These are phyloP conservation scores for Aspergillus oerlinghausenensis DNA, from an alignment of 2,329 filamentous ascomycete genomes.

Conservation along the genomic window DNA sequence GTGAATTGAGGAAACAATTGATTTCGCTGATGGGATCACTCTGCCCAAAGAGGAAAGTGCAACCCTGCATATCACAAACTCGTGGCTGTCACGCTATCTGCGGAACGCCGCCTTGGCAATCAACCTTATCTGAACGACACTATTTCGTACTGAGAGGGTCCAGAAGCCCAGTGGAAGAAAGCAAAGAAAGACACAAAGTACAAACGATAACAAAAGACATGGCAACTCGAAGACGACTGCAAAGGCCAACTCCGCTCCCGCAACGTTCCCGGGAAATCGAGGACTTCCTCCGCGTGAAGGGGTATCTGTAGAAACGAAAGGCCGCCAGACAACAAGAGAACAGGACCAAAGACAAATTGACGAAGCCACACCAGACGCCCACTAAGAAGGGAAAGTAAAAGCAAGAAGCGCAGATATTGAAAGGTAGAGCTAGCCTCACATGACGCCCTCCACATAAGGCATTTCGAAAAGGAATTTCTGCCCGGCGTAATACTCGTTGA, in stretches of 20 bases:
- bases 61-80: background rate
- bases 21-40: background rate
- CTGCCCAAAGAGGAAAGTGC: background rate
- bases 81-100: background rate
- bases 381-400: background rate
- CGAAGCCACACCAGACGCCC: background rate
- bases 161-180: background rate
- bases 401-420: background rate
- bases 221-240: background rate
- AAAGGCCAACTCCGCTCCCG: background rate
- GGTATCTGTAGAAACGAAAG: background rate
- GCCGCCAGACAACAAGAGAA: background rate
- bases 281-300: background rate
- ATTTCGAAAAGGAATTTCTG: background rate
- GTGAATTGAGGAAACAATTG: background rate
- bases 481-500: background rate
- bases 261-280: background rate
- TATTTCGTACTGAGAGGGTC: background rate
- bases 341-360: background rate
- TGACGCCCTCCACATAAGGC: background rate
- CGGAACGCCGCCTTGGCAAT: constrained; percentile 1
- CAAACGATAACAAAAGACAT: background rate
- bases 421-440: background rate
- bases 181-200: background rate
- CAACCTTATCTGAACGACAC: constrained; percentile 4